Conservation (phyloP, 768 basidiomycete genomes). For the Mycena crocata region DNA sequence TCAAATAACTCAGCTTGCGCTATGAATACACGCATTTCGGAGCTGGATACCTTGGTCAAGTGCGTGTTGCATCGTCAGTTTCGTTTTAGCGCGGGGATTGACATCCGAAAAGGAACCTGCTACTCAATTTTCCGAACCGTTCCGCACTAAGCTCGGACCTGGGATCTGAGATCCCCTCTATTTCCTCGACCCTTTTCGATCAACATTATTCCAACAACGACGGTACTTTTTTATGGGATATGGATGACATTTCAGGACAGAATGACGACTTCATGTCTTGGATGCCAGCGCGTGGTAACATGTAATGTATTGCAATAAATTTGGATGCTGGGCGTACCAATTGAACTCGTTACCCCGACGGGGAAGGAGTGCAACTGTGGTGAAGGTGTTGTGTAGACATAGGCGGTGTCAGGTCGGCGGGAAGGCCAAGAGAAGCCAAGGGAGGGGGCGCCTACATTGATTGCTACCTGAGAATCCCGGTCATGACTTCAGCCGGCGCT, state of each 20-base stretch:
- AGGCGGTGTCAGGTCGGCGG: no score
- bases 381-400: no score
- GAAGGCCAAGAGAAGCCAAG: no score
- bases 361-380: no score
- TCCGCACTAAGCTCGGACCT: not conserved
- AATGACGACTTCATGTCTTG: conserved; percentile 21
- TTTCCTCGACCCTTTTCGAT: not conserved
- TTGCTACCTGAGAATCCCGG: no score
- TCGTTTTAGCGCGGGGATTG: not conserved
- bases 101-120: conserved; percentile 3
- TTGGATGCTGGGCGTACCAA: not conserved
- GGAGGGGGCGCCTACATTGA: no score
- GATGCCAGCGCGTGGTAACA: not conserved
- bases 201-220: not conserved
- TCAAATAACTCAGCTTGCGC: conserved; percentile 13
- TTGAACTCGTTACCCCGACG: no score
- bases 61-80: not conserved
- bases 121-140: conserved; percentile 2
- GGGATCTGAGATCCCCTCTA: not conserved
- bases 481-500: no score
- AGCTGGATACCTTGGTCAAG: conserved; percentile 20
- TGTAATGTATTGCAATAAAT: not conserved
- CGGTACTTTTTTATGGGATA: not conserved
- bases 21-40: conserved; percentile 3
- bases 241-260: conserved; percentile 1